These are phyloP conservation scores for Fusarium brachygibbosum DNA, from an alignment of 2,329 filamentous ascomycete genomes.

Conservation along the genomic window DNA sequence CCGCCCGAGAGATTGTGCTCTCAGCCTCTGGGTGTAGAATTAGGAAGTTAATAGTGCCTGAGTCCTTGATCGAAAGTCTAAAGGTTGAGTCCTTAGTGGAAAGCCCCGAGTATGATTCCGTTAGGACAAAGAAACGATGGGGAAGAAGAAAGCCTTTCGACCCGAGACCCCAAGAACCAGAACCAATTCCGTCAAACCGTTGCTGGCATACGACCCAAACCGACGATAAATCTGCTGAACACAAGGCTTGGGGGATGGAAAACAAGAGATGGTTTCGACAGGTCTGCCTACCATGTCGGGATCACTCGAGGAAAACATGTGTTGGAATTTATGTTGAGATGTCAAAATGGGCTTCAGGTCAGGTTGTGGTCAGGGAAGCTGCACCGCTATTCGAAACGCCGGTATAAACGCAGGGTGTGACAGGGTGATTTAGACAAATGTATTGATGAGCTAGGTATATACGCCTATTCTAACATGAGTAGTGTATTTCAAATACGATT, in stretches of 20 bases:
- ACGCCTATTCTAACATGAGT: no score
- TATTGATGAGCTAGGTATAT: no score
- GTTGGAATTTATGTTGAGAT: not conserved
- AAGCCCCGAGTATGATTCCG: no score
- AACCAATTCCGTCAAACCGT: not conserved
- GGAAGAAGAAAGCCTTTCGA: no score
- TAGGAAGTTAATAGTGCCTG: not conserved
- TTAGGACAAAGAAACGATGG: no score
- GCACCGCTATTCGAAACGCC: not conserved
- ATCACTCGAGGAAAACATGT: not conserved
- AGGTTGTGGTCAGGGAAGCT: rapidly evolving
- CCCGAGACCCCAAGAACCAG: no score
- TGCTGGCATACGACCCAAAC: not conserved
- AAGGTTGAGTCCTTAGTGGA: no score
- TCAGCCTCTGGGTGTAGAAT: not conserved
- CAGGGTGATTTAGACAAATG: no score
- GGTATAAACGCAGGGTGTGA: no score
- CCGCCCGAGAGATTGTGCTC: not conserved
- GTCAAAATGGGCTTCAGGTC: not conserved
- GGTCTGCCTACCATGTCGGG: not conserved
- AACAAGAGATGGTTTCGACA: no score
- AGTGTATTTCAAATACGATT: not conserved
- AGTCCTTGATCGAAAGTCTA: not conserved
- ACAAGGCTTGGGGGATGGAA: no score
- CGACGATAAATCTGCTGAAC: not conserved